Base-by-base conservation (phyloP, 768 basidiomycete species). In the Agaricus blazei region DNA sequence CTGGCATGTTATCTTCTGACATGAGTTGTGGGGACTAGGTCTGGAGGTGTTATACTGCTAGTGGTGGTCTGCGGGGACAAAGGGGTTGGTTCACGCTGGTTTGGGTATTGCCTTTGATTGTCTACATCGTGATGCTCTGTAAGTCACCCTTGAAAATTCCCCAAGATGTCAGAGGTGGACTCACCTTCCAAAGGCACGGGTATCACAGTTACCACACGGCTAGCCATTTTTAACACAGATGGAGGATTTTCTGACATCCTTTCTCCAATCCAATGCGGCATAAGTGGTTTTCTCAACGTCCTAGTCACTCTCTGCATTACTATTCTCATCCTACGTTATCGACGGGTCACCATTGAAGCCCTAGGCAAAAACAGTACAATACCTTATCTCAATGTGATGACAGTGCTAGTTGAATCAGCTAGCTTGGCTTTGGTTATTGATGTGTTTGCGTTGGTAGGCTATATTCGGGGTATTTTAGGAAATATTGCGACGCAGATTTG, bases 351-450 rank as follows among this genome's bases (percentile, higher is more conserved):
- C 14, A 48, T 37, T 1, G 42, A 43, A 36, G 56, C 51, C 2
- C 52, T 61, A 15, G 60, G 60, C 1, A 50, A 50, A 37, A 40
- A 47, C 15, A 46, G 54, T 24, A 28, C 45, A 38, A 45, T 45
- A 15, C 57, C 57, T 5, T 60, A 51, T 45, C 45, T 36, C 28
- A 52, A 42, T 19, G 49, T 61, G 27, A 52, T 61, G 23, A 51
- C 54, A 9, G 48, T 61, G 38, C 52, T 57, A 26, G n/a, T 61
- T 26, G 60, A 61, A 52, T 61, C 60, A 4, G 60, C 60, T 14
- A 43, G 42, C 29, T 37, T 61, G 29, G 56, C 56, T 28, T 43
- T 61, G 15, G 4, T 58, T 14, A 24, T 51, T 29, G 40, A 51
- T n/a, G 8, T 51, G 12, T 41, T 51, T 15, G 50, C 26, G 4